Evolutionary conservation across 768 basidiomycete genomes (phyloP).

Genomic region (Russula abietina): DNA sequence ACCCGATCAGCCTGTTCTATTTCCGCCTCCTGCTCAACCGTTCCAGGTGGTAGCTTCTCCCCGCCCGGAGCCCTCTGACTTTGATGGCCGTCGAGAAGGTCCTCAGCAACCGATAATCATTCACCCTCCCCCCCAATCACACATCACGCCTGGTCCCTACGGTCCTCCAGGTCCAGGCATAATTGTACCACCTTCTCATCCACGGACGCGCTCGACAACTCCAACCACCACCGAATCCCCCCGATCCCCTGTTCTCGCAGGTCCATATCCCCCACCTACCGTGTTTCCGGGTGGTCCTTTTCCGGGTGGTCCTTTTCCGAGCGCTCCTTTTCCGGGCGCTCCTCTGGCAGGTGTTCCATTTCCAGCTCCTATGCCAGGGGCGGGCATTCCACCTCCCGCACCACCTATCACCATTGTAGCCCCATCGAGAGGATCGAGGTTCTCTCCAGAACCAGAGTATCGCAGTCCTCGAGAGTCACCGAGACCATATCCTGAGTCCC

Average conservation of each 20-base stretch:
- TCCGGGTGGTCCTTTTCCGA: not conserved
- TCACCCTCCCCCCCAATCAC: not conserved
- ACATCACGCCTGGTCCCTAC: not conserved
- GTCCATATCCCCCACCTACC: not conserved
- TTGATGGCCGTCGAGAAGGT: not conserved
- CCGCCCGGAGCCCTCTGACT: not conserved
- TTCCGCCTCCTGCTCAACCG: not conserved
- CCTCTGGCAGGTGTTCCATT: not conserved
- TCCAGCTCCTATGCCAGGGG: not conserved
- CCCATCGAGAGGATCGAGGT: not conserved
- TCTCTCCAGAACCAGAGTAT: slow-evolving; percentile 1
- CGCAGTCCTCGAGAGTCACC: slow-evolving; percentile 1
- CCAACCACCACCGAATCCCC: not conserved
- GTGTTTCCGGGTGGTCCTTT: not conserved
- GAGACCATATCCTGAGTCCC: slow-evolving; percentile 1
- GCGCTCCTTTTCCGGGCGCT: not conserved
- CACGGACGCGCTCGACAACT: not conserved
- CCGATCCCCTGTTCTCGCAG: not conserved
- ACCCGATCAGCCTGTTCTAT: not conserved
- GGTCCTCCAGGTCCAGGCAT: not conserved
- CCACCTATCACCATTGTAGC: not conserved
- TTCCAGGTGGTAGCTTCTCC: not conserved
- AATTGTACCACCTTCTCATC: not conserved
- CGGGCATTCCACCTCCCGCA: not conserved
- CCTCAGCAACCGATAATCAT: slow-evolving; percentile 17